Evolutionary conservation across 495 filamentous ascomycete species (phyloP), one percentile per base, ranked within the genome.

Genomic region (Penicillium flavigenum): DNA sequence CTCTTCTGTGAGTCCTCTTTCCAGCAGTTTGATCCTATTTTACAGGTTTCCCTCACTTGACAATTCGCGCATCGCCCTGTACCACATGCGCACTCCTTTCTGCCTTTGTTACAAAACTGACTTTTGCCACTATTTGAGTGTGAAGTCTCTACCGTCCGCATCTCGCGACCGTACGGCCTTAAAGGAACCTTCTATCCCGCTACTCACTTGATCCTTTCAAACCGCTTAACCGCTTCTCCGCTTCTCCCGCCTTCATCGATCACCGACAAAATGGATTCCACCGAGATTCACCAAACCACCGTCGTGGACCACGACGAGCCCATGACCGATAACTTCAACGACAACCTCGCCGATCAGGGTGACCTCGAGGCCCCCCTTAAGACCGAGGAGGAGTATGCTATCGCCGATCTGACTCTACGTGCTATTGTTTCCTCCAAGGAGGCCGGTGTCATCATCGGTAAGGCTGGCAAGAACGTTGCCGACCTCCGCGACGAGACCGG

Each of bases 341-440:
- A 75, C 59, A 65, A 78, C 57, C 72, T 67, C 11, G 84, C 56
- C 39, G 63, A 87, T 54, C 73, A 81, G 31, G 86, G 83, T 22
- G 86, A 90, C 51, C 83, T 87, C 41, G 87, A 90, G 62, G 76
- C 83, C 51, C 81, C 82, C 24, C 88, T 87, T 53, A 88, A 88
- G 80, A 96, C 93, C 36, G 95, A 98, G 59, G 92, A 98, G 63
- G 94, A 98, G 70, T 98, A 98, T 70, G 91, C 90, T 16, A 84
- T 90, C 72, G 82, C 91, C 17, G 88, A 91, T 72, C 79, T 98
- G 64, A 98, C 94, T 53, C 83, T 98, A 43, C 89, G 94, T 65
- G 95, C 94, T 54, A 98, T 98, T 68, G 95, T 98, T 64, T 95
- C 93, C 16, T 95, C 95, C 64, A 97, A 97, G 76, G 94, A 98